phyloP scores from a whole-genome alignment of 2,329 filamentous ascomycete genomes.

The Apiospora kogelbergensis region DNA sequence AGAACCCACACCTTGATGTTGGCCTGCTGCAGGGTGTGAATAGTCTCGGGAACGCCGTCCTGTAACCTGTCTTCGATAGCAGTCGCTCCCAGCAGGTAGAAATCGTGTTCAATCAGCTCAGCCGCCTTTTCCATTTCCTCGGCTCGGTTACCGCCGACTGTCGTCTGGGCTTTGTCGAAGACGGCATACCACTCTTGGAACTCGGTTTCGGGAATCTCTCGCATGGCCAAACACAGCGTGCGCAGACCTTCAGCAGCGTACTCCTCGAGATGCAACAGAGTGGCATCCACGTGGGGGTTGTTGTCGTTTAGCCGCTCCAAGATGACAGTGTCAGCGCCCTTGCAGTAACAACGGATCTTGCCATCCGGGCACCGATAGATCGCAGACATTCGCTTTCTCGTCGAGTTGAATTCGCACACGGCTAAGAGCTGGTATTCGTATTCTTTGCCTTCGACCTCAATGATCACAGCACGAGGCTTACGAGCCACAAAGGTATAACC shows the following conservation, averaged over 20 bases:
- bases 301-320: constrained; percentile 82
- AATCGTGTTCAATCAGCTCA: constrained; percentile 90
- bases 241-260: constrained; percentile 95
- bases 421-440: constrained; percentile 87
- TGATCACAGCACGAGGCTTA: constrained; percentile 85
- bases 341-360: constrained; percentile 90
- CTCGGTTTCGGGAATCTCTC: constrained; percentile 87
- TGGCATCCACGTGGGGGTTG: constrained; percentile 86
- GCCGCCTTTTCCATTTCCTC: constrained; percentile 97
- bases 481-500: constrained; percentile 90
- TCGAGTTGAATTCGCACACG: constrained; percentile 99
- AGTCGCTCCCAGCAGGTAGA: constrained; percentile 88
- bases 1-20: constrained; percentile 99
- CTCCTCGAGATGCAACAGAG: constrained; percentile 93
- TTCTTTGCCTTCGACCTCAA: constrained; percentile 70
- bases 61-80: constrained; percentile 97
- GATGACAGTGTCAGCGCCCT: constrained; percentile 97
- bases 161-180: constrained; percentile 85
- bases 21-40: constrained; percentile 92
- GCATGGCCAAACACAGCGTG: constrained; percentile 92
- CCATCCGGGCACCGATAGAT: constrained; percentile 97
- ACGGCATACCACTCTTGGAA: constrained; percentile 85
- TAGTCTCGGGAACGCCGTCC: constrained; percentile 96
- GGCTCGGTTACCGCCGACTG: constrained; percentile 85
- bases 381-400: constrained; percentile 94